phyloP scores from a whole-genome alignment of 2,329 filamentous ascomycete species.

The Emergomyces pasteurianus region DNA sequence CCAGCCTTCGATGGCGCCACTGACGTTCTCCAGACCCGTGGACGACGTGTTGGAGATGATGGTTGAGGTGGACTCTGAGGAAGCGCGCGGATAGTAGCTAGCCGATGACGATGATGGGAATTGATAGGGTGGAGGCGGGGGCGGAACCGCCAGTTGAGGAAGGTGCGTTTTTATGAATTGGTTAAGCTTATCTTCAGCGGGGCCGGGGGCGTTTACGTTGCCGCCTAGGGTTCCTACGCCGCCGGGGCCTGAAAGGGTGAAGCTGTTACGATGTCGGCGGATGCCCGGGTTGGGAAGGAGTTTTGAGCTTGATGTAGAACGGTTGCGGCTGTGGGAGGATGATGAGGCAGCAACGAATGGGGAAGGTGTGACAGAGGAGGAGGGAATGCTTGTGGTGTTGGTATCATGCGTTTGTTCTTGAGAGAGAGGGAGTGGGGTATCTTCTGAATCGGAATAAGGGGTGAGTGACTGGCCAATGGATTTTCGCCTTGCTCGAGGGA shows the following conservation, averaged over 20 bases:
- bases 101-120: constrained; percentile 29
- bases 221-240: constrained; percentile 75
- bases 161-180: constrained; percentile 73
- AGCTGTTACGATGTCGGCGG: constrained; percentile 31
- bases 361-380: constrained; percentile 22
- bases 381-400: constrained; percentile 23
- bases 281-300: constrained; percentile 22
- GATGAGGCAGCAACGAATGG: constrained; percentile 18
- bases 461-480: constrained; percentile 41
- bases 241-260: constrained; percentile 69
- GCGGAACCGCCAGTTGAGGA: constrained; percentile 62
- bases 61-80: constrained; percentile 23
- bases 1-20: constrained; percentile 82
- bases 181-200: constrained; percentile 73
- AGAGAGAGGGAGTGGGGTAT: neutral
- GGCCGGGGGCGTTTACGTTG: constrained; percentile 43
- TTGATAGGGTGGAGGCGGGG: constrained; percentile 44
- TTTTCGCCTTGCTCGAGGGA: constrained; percentile 83
- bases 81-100: constrained; percentile 18
- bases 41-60: constrained; percentile 22
- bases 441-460: constrained; percentile 50
- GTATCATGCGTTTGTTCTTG: constrained; percentile 51
- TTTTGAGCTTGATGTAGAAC: constrained; percentile 21
- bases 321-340: constrained; percentile 14
- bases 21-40: constrained; percentile 62